Base-by-base conservation (phyloP, 176 grass and related monocot species). In the Rhipidocladum racemiflorum region DNA sequence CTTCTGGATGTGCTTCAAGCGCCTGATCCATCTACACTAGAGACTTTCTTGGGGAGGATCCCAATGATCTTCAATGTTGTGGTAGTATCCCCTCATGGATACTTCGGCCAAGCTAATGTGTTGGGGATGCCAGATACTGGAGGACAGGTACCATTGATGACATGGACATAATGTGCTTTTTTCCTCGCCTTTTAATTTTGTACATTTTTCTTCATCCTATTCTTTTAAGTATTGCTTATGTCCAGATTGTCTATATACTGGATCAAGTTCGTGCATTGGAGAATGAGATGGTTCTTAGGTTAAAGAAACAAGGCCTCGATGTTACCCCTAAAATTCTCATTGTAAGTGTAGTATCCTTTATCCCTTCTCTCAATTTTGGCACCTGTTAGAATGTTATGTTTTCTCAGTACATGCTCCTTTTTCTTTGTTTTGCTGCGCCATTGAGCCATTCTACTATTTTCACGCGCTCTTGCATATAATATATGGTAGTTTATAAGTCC, bases 41-140 rank as follows among this genome's bases (percentile, higher is more conserved):
- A 99, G 75, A 93, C 50, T 43, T 99, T 99, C 87, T 90, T 99
- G 25, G 96, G 96, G 64, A 92, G 92, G 61, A 88, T 99, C 35
- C 92, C 96, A 12, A 99, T 99, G 96, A 94, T 99, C 72, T 99
- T 99, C 86, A 95, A 93, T 74, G 96, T 99, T 76, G 96, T 95
- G 28, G 89, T 99, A 71, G 77, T 99, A 44, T 99, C 92, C 67
- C 92, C 92, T 40, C 96, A 95, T 88, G 96, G 96, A 49, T 95
- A 99, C 71, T 99, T 99, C 13, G 96, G 96, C 74, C 96, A 99
- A 93, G 92, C 96, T 65, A 99, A 99, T 90, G 96, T 95, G 32
- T 86, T 99, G 53, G 96, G 96, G 53, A 87, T 99, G 89, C 96
- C 96, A 46, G 96, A 99, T 83, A 99, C 96, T 45, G 96, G 91